These are phyloP conservation scores for Oryza officinalis DNA, from an alignment of 176 grass and related monocot genomes.

Conservation along the genomic window DNA sequence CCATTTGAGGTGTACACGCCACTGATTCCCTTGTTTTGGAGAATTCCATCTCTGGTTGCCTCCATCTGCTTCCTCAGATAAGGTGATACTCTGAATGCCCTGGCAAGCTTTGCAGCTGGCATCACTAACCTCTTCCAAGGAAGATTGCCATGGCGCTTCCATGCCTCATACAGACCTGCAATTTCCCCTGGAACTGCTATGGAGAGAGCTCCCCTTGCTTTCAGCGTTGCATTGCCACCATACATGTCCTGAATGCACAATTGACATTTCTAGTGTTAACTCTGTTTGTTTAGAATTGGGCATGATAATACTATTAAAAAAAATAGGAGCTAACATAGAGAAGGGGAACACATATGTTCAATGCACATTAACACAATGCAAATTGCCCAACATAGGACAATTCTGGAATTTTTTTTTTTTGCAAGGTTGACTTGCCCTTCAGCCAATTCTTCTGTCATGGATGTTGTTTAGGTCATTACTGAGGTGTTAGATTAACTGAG, in stretches of 20 bases:
- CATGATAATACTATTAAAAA: background rate
- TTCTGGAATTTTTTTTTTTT: background rate
- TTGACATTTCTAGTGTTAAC: background rate
- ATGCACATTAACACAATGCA: background rate
- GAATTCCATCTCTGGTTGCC: conserved; percentile 55
- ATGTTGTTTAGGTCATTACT: too few relatives aligned
- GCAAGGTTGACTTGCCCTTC: too few relatives aligned
- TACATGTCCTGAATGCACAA: conserved; percentile 77
- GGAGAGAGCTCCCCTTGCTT: conserved; percentile 73
- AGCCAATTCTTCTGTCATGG: too few relatives aligned
- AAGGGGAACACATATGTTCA: background rate
- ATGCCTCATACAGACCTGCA: conserved; percentile 68
- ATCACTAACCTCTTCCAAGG: conserved; percentile 68
- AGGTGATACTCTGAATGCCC: conserved; percentile 66
- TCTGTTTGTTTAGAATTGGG: background rate
- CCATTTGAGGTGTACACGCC: conserved; percentile 58
- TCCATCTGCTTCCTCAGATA: conserved; percentile 87
- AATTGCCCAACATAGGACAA: background rate
- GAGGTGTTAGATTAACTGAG: too few relatives aligned
- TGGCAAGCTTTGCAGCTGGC: conserved; percentile 59
- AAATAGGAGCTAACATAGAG: background rate
- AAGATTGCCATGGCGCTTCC: conserved; percentile 83
- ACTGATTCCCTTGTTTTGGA: conserved; percentile 50
- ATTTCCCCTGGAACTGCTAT: conserved; percentile 76
- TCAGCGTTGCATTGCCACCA: conserved; percentile 53